Conservation (phyloP, 257 asterid genomes). For the Henckelia pumila region DNA sequence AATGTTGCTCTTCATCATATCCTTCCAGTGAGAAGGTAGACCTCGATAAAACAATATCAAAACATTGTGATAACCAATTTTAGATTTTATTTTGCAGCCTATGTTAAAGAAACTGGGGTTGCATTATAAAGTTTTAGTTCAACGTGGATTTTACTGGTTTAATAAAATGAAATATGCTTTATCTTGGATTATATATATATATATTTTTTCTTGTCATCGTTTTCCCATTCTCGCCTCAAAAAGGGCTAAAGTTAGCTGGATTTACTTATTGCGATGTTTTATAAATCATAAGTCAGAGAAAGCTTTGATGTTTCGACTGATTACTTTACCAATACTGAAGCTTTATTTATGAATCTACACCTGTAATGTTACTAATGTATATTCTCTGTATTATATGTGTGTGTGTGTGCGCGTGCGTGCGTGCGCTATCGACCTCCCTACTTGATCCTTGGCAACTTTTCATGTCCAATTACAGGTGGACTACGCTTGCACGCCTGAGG, state of each 20-base stretch:
- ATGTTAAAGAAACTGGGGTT: background rate
- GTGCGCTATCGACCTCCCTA: conserved; percentile 7
- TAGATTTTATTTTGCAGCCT: too few relatives aligned
- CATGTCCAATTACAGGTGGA: conserved; percentile 37
- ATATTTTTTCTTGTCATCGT: background rate
- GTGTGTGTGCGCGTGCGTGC: too few relatives aligned
- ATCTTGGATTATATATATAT: background rate
- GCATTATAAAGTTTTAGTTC: too few relatives aligned
- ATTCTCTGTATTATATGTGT: background rate
- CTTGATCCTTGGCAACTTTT: conserved; percentile 8
- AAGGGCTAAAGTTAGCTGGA: background rate
- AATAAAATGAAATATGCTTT: too few relatives aligned
- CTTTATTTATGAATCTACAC: background rate
- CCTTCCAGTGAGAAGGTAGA: background rate
- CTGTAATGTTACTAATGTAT: too few relatives aligned
- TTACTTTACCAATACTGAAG: background rate
- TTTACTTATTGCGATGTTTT: too few relatives aligned
- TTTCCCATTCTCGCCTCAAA: background rate
- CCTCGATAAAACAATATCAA: background rate
- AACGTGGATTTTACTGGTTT: background rate
- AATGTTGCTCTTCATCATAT: background rate
- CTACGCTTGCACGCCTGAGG: conserved; percentile 56
- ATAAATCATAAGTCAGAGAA: background rate
- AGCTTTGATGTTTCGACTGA: background rate
- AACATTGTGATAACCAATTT: background rate